Evolutionary conservation across 2,329 filamentous ascomycete species (phyloP), one percentile per base, ranked within the genome.

Genomic region (Aureobasidium sp.): DNA sequence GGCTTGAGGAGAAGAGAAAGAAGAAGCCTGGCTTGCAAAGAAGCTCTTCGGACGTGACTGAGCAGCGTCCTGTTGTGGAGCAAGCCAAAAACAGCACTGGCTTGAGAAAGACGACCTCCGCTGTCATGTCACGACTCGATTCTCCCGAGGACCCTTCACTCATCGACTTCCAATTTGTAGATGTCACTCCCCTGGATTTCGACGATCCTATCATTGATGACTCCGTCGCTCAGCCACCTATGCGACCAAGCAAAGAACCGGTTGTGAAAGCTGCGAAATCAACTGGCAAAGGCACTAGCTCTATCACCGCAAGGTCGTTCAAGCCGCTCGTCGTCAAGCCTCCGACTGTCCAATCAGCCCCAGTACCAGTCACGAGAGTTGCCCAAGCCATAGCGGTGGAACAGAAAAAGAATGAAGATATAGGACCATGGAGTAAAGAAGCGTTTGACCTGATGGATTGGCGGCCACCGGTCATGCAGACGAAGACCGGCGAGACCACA

Each of bases 381-480:
- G 53, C 58, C 8, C 19, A 57, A 57, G 43, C 25, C 9, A 25
- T 27, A 9, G 53, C 59, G 60, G 60, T 58, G 15, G 61, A 57
- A 57, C 57, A 68, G 64, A 63, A 64, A 43, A 57, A 35, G 43
- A 38, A 51, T 38, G 55, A 62, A n/a, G 68, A 78, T 61, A 74
- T 81, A 17, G 85, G 85, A 2, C 82, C 86, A 0, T 89, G 86
- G 86, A 88, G 84, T 65, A 80, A 78, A 25, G 86, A 89, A 68
- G 85, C 86, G 0, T 78, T 82, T 64, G 86, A 89, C 69, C 68
- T 89, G 49, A 81, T 89, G 63, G 84, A 82, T 67, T 83, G 79
- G 67, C 77, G 82, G 50, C 86, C 85, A 37, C 74, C 70, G 17
- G 70, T 68, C 8, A 72, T 71, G 69, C 66, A 72, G 23, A n/a